These are phyloP conservation scores for Dioscorea alata DNA, from an alignment of 106 monocot species.

Conservation along the genomic window DNA sequence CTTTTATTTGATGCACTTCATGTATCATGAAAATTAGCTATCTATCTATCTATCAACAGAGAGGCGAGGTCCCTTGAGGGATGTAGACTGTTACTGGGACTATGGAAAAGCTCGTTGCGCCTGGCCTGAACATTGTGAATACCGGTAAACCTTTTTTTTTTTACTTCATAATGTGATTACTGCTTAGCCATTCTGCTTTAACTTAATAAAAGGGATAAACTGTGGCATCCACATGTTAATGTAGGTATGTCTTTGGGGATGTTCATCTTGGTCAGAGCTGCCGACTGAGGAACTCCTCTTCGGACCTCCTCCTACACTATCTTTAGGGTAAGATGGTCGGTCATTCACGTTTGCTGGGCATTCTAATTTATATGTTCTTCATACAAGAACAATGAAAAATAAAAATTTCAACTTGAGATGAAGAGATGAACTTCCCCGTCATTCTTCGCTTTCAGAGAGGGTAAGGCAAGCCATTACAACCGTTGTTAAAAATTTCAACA, in stretches of 20 bases:
- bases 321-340: constrained; percentile 12
- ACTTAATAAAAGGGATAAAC: too few species aligned
- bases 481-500: too few species aligned
- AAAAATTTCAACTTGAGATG: too few species aligned
- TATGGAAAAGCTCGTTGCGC: constrained; percentile 98
- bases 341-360: too few species aligned
- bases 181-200: neutral
- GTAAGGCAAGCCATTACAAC: too few species aligned
- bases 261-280: constrained; percentile 97
- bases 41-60: constrained; percentile 49
- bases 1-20: neutral
- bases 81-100: constrained; percentile 97
- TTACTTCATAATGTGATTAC: neutral
- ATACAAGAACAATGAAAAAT: too few species aligned
- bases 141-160: constrained; percentile 43
- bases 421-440: too few species aligned
- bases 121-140: constrained; percentile 98
- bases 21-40: constrained; percentile 1
- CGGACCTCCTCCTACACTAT: constrained; percentile 69
- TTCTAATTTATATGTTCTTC: too few species aligned
- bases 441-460: too few species aligned
- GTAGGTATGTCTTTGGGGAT: constrained; percentile 92
- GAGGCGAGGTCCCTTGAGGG: constrained; percentile 74
- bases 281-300: constrained; percentile 63
- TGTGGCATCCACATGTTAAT: neutral